A percentile compares a stretch with the other conserved stretches of the same genome.
Evolutionary conservation across 176 grass and related monocot genomes (phyloP).

Genomic region (Rhynchospora pubera): DNA sequence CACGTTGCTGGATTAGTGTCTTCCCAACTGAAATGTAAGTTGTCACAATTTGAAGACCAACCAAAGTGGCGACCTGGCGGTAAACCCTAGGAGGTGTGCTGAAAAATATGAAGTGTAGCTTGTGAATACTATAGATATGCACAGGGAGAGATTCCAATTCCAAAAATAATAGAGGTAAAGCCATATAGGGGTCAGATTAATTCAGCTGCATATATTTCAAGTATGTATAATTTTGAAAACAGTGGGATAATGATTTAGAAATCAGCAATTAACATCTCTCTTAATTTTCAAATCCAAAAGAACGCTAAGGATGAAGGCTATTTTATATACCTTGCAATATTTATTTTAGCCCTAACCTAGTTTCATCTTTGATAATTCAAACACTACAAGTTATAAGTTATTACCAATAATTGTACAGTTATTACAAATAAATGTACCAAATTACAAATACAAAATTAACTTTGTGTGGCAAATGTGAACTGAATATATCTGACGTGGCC

Average conservation of each 20-base stretch:
- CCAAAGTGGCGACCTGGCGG: slow-evolving; percentile 72
- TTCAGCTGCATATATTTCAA: not conserved
- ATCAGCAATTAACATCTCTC: not conserved
- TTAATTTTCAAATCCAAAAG: not conserved
- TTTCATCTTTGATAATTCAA: not conserved
- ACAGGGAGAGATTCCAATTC: not conserved
- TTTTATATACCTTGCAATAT: not conserved
- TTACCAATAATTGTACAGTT: not conserved
- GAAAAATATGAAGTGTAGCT: slow-evolving; percentile 21
- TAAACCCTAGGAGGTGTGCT: slow-evolving; percentile 94
- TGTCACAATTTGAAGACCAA: slow-evolving; percentile 91
- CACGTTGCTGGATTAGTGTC: slow-evolving; percentile 76
- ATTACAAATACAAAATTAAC: not conserved
- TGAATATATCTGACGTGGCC: not conserved
- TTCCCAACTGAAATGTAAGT: slow-evolving; percentile 90
- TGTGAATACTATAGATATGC: not conserved
- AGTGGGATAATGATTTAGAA: not conserved
- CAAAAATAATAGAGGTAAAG: not conserved
- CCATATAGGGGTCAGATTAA: not conserved
- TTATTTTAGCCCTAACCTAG: not conserved
- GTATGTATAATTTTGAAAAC: not conserved
- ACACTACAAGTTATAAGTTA: not conserved
- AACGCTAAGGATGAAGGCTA: not conserved
- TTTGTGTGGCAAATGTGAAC: not conserved
- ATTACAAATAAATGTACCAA: not conserved